phyloP scores from a whole-genome alignment of 2,329 filamentous ascomycete species.

The Exophiala viscosa region DNA sequence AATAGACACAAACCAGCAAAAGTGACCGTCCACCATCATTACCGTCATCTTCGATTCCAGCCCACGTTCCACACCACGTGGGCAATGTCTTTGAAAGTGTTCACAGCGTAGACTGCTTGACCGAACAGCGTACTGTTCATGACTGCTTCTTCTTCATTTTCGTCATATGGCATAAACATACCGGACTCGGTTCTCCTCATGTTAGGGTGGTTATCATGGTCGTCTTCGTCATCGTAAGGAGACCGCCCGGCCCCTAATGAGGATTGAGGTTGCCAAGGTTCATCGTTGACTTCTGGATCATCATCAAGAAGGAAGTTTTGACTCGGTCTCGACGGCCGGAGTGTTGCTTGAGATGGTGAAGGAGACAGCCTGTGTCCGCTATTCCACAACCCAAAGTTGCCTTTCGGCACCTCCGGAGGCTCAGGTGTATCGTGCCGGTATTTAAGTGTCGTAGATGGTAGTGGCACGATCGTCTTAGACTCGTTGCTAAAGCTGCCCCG shows the following conservation, averaged over 20 bases:
- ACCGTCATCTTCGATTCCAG: conserved; percentile 39
- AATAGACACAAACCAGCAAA: background rate
- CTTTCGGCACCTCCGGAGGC: conserved; percentile 34
- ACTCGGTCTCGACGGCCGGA: conserved; percentile 66
- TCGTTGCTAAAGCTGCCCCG: conserved; percentile 57
- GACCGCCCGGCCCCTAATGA: conserved; percentile 12
- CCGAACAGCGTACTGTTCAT: conserved; percentile 66
- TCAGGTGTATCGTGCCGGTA: conserved; percentile 75
- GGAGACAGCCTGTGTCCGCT: conserved; percentile 55
- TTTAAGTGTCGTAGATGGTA: conserved; percentile 84
- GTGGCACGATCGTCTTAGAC: conserved; percentile 80
- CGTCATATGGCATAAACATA: conserved; percentile 86
- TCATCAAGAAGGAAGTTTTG: conserved; percentile 63
- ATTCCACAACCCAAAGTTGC: conserved; percentile 40
- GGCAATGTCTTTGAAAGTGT: conserved; percentile 61
- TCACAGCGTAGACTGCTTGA: conserved; percentile 73
- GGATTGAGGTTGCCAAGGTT: conserved; percentile 42
- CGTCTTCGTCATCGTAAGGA: conserved; percentile 43
- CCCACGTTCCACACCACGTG: conserved; percentile 66
- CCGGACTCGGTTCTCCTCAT: conserved; percentile 78
- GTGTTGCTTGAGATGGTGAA: conserved; percentile 77
- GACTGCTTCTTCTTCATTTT: conserved; percentile 56
- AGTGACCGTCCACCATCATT: conserved; percentile 9
- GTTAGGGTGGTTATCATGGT: conserved; percentile 51
- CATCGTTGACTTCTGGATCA: conserved; percentile 52